Evolutionary conservation across 805 yeast genomes (phyloP), one percentile per base, ranked within the genome.

Genomic region (Kluyveromyces starmeri): DNA sequence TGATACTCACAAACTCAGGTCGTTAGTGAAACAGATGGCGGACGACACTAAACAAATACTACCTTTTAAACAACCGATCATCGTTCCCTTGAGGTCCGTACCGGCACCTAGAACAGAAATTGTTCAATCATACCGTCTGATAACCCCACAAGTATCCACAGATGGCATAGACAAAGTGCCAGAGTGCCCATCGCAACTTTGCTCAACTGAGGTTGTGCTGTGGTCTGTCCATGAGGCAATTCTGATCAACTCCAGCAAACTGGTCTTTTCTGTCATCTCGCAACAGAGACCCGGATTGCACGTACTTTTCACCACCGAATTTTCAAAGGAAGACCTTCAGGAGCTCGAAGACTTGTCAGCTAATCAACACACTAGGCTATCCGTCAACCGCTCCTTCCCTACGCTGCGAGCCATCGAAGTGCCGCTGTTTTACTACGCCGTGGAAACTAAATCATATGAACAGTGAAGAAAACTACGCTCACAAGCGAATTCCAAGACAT

Each of bases 121-220:
- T 6, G 13, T 7, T 13, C 19, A 13, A 14, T 14, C 5, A 8
- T 19, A 26, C 9, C 7, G 5, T 11, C 20, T 24, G 11, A 17
- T 28, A 16, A 28, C 32, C 11, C 32, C 32, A 11, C 24, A 18
- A 3, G 23, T 24, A 11, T 28, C 32, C 9, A 20, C 24, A 28
- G 32, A 28, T 10, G 32, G 20, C 14, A 12, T 28, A 11, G 5
- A 18, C 11, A 12, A 18, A 8, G 15, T 26, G 17, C 7, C 7
- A 6, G 19, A 7, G 8, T 17, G 10, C 10, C 14, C 28, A 6
- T 14, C 18, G n/a, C 6, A 7, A 7, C 5, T 23, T 10, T 10
- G 7, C n/a, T 13, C 28, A 7, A 16, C 10, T 13, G 12, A 14
- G n/a, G 6, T 16, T 7, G 12, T 14, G 6, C 7, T 10, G 6